phyloP scores from a whole-genome alignment of 2,329 filamentous ascomycete genomes.

The Remersonia thermophila region DNA sequence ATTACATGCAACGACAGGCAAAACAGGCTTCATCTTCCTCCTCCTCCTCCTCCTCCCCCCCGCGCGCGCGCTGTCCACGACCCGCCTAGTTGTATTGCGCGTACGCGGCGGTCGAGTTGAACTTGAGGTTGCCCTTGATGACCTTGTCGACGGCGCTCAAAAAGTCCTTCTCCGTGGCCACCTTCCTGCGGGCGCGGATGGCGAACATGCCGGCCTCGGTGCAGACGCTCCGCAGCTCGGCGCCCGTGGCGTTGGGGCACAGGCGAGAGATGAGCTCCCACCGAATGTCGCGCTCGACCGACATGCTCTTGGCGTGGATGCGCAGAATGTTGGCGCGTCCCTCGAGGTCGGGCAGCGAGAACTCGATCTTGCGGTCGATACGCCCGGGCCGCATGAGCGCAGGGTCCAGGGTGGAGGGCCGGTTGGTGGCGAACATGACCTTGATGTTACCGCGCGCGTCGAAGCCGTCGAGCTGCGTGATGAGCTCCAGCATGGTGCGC shows the following conservation, averaged over 20 bases:
- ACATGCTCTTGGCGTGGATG: constrained; percentile 99
- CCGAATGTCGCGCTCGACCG: constrained; percentile 93
- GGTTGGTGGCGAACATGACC: constrained; percentile 98
- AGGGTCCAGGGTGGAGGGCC: constrained; percentile 90
- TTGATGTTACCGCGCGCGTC: constrained; percentile 97
- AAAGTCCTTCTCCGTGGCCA: constrained; percentile 98
- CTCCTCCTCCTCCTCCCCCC: no score
- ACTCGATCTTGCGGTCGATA: constrained; percentile 98
- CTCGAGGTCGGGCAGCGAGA: constrained; percentile 92
- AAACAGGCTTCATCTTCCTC: no score
- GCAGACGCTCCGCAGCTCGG: constrained; percentile 88
- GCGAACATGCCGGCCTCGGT: constrained; percentile 99
- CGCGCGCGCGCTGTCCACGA: no score
- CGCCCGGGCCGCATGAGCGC: constrained; percentile 92
- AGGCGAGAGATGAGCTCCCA: constrained; percentile 97
- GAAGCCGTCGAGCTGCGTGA: constrained; percentile 93
- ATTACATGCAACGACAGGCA: constrained; percentile 8
- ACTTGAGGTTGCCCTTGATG: constrained; percentile 98
- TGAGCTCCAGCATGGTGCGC: constrained; percentile 93
- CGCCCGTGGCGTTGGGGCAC: constrained; percentile 94
- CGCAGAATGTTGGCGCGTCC: constrained; percentile 94
- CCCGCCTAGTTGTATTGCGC: constrained; percentile 87
- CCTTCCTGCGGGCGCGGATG: constrained; percentile 87
- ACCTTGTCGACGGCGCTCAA: constrained; percentile 97
- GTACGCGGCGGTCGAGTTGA: constrained; percentile 96